Conservation (phyloP, 2,329 filamentous ascomycete species). For the Colletotrichum graminicola region DNA sequence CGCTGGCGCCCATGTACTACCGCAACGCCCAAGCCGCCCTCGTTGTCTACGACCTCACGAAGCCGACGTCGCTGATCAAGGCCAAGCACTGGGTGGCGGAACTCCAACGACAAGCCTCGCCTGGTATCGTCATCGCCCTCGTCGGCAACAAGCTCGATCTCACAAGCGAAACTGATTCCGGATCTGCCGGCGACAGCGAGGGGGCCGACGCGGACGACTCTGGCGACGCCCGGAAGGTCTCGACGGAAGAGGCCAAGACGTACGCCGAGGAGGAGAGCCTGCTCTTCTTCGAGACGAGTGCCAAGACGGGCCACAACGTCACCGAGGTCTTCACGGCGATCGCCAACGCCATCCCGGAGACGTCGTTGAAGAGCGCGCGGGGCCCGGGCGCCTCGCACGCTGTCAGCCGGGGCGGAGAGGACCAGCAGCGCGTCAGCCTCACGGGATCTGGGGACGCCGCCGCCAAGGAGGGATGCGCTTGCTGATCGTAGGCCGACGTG, state of each 20-base stretch:
- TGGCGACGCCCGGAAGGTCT: conserved; percentile 86
- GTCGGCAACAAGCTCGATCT: conserved; percentile 98
- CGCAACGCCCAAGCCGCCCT: conserved; percentile 97
- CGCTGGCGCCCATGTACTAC: conserved; percentile 98
- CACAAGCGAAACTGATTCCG: conserved; percentile 72
- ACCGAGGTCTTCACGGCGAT: conserved; percentile 98
- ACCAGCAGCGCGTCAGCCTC: conserved; percentile 82
- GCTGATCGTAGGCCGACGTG: conserved; percentile 60
- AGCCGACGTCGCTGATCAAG: conserved; percentile 93
- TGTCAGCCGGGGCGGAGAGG: conserved; percentile 71
- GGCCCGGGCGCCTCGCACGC: conserved; percentile 73
- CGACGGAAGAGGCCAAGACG: conserved; percentile 88
- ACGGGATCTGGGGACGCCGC: conserved; percentile 78
- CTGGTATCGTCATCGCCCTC: conserved; percentile 95
- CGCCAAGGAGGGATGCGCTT: conserved; percentile 93
- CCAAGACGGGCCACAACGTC: conserved; percentile 95
- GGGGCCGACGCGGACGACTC: conserved; percentile 71
- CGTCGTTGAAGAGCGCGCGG: conserved; percentile 89
- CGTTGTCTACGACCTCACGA: conserved; percentile 98
- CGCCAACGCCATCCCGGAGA: conserved; percentile 97
- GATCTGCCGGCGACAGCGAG: conserved; percentile 57
- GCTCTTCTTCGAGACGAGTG: conserved; percentile 97
- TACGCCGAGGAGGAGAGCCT: conserved; percentile 96
- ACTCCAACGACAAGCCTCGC: conserved; percentile 93
- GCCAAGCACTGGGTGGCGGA: conserved; percentile 99